phyloP scores from a whole-genome alignment of 805 yeast genomes.

The Scheffersomyces coipomensis region DNA sequence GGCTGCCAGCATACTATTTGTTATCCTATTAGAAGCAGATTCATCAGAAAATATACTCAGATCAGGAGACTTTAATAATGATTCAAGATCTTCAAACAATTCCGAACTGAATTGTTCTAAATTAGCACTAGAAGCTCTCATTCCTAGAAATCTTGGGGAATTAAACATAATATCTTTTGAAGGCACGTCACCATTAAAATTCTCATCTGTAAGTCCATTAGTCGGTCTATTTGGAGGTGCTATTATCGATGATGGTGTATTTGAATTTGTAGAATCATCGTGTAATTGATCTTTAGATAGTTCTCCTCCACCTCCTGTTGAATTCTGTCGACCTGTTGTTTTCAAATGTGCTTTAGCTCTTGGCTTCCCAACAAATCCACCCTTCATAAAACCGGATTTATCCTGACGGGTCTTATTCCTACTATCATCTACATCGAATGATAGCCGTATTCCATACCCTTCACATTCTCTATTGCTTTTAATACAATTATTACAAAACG shows the following conservation, averaged over 20 bases:
- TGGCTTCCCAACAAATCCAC: conserved; percentile 5
- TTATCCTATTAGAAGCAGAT: neutral
- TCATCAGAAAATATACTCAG: neutral
- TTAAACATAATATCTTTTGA: neutral
- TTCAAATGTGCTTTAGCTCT: conserved; percentile 1
- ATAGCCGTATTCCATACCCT: conserved; percentile 48
- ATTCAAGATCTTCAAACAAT: conserved; percentile 24
- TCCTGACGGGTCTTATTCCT: conserved; percentile 3
- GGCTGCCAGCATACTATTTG: neutral
- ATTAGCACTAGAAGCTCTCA: conserved; percentile 11
- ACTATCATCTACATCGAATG: conserved; percentile 49
- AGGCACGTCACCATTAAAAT: neutral
- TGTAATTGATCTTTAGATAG: neutral
- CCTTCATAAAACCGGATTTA: conserved; percentile 1
- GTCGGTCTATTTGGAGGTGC: neutral
- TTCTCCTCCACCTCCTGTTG: neutral
- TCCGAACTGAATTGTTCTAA: conserved; percentile 21
- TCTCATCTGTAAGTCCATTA: neutral
- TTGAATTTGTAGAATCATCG: neutral
- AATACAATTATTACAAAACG: conserved; percentile 47
- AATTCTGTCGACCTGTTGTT: conserved; percentile 1
- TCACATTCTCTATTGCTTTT: conserved; percentile 45
- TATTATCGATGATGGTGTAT: too few relatives aligned
- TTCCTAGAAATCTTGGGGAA: neutral
- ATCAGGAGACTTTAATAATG: conserved; percentile 11